phyloP scores from a whole-genome alignment of 352 stramenopile species.

The Vaucheria bursata region DNA sequence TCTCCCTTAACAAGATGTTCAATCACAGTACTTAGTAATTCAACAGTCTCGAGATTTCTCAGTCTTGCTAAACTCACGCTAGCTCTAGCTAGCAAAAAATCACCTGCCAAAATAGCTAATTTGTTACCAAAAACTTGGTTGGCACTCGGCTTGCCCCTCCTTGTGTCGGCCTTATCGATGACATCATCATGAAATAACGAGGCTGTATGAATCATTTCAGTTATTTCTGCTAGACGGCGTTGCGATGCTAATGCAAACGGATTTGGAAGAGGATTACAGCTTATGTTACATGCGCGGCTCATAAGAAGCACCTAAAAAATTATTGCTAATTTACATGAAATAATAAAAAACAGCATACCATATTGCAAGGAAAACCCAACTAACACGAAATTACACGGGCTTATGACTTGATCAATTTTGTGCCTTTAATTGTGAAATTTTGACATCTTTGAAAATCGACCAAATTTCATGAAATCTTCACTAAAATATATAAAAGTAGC shows the following conservation, averaged over 20 bases:
- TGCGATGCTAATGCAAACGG: constrained; percentile 48
- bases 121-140: constrained; percentile 97
- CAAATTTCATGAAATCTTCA: too few relatives aligned
- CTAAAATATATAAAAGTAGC: too few relatives aligned
- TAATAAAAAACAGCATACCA: not conserved
- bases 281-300: constrained; percentile 41
- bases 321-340: too few relatives aligned
- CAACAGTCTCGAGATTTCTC: constrained; percentile 84
- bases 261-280: not conserved
- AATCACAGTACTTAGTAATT: constrained; percentile 95
- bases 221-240: constrained; percentile 69
- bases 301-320: constrained; percentile 45
- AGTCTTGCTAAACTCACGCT: constrained; percentile 85
- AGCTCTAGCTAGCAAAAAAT: constrained; percentile 92
- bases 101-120: constrained; percentile 86
- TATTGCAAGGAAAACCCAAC: not conserved
- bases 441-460: too few relatives aligned
- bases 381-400: not conserved
- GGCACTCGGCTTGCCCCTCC: constrained; percentile 79
- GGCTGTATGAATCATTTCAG: constrained; percentile 98
- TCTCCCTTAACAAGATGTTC: constrained; percentile 88
- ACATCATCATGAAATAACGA: constrained; percentile 98
- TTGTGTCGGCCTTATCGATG: constrained; percentile 92
- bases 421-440: too few relatives aligned
- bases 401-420: too few relatives aligned